phyloP scores from a whole-genome alignment of 768 basidiomycete species.

The Trametes gibbosa region DNA sequence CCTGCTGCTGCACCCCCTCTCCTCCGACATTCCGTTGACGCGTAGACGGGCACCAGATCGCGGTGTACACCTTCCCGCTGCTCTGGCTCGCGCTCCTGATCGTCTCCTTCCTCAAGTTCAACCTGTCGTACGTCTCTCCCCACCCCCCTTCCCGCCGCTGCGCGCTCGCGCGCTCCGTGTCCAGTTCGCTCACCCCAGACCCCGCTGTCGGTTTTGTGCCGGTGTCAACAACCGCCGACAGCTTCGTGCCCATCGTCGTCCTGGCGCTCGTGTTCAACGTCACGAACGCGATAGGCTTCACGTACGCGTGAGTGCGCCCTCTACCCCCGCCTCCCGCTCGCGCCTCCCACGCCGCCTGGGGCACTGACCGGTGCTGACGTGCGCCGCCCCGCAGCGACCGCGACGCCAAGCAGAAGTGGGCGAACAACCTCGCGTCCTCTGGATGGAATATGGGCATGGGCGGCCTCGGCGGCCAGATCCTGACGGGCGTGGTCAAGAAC shows the following conservation, averaged over 20 bases:
- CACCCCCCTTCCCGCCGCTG: neutral
- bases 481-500: conserved; percentile 80
- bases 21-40: neutral
- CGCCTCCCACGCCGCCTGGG: neutral
- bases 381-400: conserved; percentile 65
- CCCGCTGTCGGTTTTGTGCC: too few species aligned
- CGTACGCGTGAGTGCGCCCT: conserved; percentile 82
- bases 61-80: conserved; percentile 84
- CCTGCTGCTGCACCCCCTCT: neutral
- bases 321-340: neutral
- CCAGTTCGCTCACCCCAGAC: neutral
- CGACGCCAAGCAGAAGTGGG: conserved; percentile 93
- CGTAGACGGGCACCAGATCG: conserved; percentile 51
- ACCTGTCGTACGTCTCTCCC: conserved; percentile 79
- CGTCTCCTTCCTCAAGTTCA: conserved; percentile 86
- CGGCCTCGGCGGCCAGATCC: conserved; percentile 80
- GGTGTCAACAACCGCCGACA: too few species aligned
- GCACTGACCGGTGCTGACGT: neutral
- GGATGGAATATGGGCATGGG: conserved; percentile 74
- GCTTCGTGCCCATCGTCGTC: conserved; percentile 91
- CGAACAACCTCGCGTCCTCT: conserved; percentile 65
- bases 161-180: neutral
- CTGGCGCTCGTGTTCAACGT: conserved; percentile 96
- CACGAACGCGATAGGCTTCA: conserved; percentile 95
- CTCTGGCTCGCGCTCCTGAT: conserved; percentile 87